Percentiles rank a stretch among this genome's conserved stretches.
Conservation (phyloP, 2,329 filamentous ascomycete genomes). For the Fusarium anguioides region DNA sequence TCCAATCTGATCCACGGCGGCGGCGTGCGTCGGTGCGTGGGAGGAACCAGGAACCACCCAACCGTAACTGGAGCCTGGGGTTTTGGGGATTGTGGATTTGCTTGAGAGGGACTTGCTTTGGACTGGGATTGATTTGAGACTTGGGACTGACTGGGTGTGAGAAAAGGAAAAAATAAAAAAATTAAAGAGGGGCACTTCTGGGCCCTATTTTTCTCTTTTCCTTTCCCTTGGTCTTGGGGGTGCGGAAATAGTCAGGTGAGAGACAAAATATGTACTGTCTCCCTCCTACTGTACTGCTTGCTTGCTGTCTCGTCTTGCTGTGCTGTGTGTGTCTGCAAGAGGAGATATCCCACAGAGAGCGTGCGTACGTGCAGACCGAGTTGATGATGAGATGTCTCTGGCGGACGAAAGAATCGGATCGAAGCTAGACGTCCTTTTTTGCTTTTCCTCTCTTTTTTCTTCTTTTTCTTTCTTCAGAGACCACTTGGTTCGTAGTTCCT, state of each 20-base stretch:
- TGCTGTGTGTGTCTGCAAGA: constrained; percentile 20
- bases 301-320: constrained; percentile 2
- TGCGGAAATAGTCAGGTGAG: constrained; percentile 41
- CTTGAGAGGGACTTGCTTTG: constrained; percentile 6
- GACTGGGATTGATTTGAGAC: constrained; percentile 38
- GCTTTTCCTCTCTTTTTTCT: not conserved
- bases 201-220: constrained; percentile 20
- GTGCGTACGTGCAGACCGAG: not conserved
- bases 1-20: constrained; percentile 37
- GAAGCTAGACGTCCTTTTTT: not conserved
- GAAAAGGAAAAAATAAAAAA: constrained; percentile 16
- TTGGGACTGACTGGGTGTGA: constrained; percentile 35
- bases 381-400: no score
- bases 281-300: constrained; percentile 1
- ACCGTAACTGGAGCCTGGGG: constrained; percentile 39
- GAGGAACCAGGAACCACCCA: constrained; percentile 42
- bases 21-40: constrained; percentile 13
- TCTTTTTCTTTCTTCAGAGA: not conserved
- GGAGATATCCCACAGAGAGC: constrained; percentile 11
- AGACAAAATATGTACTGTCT: constrained; percentile 26
- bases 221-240: constrained; percentile 25
- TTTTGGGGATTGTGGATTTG: constrained; percentile 39
- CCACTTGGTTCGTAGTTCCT: not conserved
- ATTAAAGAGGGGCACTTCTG: constrained; percentile 35
- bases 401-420: not conserved